phyloP scores from a whole-genome alignment of 495 filamentous ascomycete species.

The Copromyces sp. region DNA sequence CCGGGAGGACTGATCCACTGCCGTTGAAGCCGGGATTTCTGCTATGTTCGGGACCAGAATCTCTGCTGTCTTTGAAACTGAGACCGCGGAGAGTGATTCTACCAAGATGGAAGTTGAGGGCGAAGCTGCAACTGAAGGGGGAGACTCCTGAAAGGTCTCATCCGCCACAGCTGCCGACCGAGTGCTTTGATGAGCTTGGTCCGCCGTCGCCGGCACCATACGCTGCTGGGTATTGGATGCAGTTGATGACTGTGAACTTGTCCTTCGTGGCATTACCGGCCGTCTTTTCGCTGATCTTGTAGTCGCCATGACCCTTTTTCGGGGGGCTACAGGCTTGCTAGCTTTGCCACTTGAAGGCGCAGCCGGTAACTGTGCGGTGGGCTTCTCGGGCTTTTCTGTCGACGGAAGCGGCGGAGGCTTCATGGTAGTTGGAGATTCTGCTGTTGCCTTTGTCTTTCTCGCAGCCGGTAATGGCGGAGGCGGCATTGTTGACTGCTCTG shows the following conservation, averaged over 20 bases:
- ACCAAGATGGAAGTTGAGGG: not conserved
- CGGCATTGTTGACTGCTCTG: constrained; percentile 12
- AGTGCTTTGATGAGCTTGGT: not conserved
- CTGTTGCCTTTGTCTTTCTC: not conserved
- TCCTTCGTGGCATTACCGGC: constrained; percentile 27
- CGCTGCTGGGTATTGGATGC: constrained; percentile 16
- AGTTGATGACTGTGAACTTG: constrained; percentile 32
- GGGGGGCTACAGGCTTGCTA: not conserved
- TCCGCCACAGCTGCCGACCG: constrained; percentile 1
- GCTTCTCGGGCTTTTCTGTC: not conserved
- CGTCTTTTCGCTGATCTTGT: constrained; percentile 27
- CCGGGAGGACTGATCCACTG: not conserved
- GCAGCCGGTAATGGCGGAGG: constrained; percentile 7
- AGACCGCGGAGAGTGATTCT: not conserved
- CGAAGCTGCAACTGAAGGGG: not conserved
- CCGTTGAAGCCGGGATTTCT: not conserved
- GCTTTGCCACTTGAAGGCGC: not conserved
- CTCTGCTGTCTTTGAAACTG: not conserved
- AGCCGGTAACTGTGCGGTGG: not conserved
- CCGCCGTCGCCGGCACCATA: constrained; percentile 6
- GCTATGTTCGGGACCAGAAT: not conserved
- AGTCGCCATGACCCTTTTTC: constrained; percentile 29
- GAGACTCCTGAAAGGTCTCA: not conserved
- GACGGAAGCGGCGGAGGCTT: constrained; percentile 15
- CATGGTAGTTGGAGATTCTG: constrained; percentile 8